Conservation (phyloP, 2,329 filamentous ascomycete species). For the Fusarium torreyae region DNA sequence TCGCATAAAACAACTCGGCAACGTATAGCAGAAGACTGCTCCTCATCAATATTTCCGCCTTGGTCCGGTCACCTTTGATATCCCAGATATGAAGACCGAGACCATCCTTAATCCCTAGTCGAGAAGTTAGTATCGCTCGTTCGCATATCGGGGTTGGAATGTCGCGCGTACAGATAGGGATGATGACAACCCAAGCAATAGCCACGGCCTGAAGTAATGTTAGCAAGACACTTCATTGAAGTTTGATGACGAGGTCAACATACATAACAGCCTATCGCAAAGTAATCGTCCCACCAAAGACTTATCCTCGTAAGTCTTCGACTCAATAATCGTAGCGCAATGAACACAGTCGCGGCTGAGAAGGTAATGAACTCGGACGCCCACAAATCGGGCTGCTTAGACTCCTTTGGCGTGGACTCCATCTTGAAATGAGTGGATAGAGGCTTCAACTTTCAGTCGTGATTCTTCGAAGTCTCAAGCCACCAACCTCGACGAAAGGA, state of each 20-base stretch:
- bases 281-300: constrained; percentile 44
- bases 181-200: constrained; percentile 35
- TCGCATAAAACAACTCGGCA: constrained; percentile 50
- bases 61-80: constrained; percentile 11
- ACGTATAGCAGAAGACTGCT: constrained; percentile 38
- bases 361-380: constrained; percentile 36
- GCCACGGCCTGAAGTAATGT: constrained; percentile 29
- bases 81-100: constrained; percentile 39
- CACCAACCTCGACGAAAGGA: not conserved
- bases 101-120: constrained; percentile 35
- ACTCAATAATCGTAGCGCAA: constrained; percentile 28
- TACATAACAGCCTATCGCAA: constrained; percentile 38
- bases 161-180: constrained; percentile 28
- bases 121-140: constrained; percentile 6
- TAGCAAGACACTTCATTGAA: not conserved
- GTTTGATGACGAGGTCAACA: not conserved
- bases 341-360: constrained; percentile 29
- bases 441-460: not conserved
- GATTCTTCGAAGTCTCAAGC: not conserved
- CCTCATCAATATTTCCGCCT: constrained; percentile 13
- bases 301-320: constrained; percentile 36
- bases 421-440: constrained; percentile 2
- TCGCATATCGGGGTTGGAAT: not conserved
- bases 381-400: constrained; percentile 40
- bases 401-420: constrained; percentile 19